Evolutionary conservation across 257 asterid genomes (phyloP), one percentile per base, ranked within the genome.

Genomic region (Lavandula angustifolia): DNA sequence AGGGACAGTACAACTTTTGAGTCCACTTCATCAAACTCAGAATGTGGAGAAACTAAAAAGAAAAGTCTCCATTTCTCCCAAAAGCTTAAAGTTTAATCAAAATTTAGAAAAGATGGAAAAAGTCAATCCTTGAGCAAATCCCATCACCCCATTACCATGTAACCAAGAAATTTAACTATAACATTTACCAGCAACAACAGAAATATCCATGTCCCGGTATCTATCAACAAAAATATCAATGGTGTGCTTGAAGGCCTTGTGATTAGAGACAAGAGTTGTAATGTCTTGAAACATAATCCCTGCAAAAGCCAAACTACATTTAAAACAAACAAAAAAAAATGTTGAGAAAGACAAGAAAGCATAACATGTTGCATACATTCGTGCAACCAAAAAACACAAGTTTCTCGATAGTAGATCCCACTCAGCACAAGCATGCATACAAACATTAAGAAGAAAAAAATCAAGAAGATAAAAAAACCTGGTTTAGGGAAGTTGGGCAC

Each of bases 241-340:
- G 58, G 95, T 73, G 11, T 88, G 85, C 80, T 88, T 86, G 79
- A 88, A 88, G 31, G 70, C 95, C 82, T 78, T 82, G 78, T 76
- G 98, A 72, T 91, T 83, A 17, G 86, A 77, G 58, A 91, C 77
- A 67, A 91, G 82, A 6, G 98, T 88, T 5, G 98, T 91, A 56
- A 91, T 88, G 69, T 88, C 98, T 68, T 88, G 96, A 75, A 91
- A 91, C 98, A 91, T 88, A 58, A 91, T 88, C 61, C 98, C 98
- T 91, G 82, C 38, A 66, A 70, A 6, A n/a, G n/a, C n/a, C n/a
- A n/a, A n/a, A n/a, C n/a, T n/a, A n/a, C n/a, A n/a, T n/a, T n/a
- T n/a, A n/a, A n/a, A n/a, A n/a, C n/a, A n/a, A n/a, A 42, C 5
- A 6, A 3, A 17, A 10, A 4, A n/a, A 33, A 33, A 12, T 32